Base-by-base conservation (phyloP, 331 rosid species). In the Quercus tomentella region DNA sequence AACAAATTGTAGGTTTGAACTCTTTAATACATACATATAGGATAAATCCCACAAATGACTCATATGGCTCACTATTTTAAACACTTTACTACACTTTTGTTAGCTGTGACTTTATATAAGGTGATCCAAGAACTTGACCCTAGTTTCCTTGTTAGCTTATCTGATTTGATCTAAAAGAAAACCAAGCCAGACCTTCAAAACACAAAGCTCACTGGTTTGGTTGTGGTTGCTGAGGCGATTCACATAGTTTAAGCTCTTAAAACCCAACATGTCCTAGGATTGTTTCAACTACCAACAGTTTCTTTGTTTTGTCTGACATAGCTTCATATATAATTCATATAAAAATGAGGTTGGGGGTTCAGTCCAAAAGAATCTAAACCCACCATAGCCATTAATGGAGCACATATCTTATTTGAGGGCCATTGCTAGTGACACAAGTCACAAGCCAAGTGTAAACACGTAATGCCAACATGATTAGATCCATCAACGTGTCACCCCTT, bases 211-310 rank as follows among this genome's bases (percentile, higher is more conserved):
- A 16, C n/a, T 28, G 41, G 3, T 28, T 28, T 63, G 37, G 43
- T 28, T 26, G 41, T 15, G 66, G 21, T 26, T 16, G 69, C 37
- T 15, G 41, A 62, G 69, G 41, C 41, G 15, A 14, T 28, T 12
- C 41, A 15, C 37, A 5, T 62, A 2, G 16, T 63, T 22, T 60
- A 22, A 23, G 45, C 45, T 4, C 4, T n/a, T 8, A 22, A 58
- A 58, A 60, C 7, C 14, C 31, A 22, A 23, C 14, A 23, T 1
- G 17, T 14, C 28, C 54, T 49, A 49, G 18, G 54, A 49, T 71
- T 78, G 77, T 72, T 79, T 41, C 74, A 60, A 51, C 78, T 3
- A 23, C 78, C 78, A 73, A 73, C 78, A 11, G 25, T 52, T 49
- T 62, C 52, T 22, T 22, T 26, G 10, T 15, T 62, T 62, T 63